phyloP scores from a whole-genome alignment of 1,284 basidiomycete genomes.

The Microbotryomycetes sp. region DNA sequence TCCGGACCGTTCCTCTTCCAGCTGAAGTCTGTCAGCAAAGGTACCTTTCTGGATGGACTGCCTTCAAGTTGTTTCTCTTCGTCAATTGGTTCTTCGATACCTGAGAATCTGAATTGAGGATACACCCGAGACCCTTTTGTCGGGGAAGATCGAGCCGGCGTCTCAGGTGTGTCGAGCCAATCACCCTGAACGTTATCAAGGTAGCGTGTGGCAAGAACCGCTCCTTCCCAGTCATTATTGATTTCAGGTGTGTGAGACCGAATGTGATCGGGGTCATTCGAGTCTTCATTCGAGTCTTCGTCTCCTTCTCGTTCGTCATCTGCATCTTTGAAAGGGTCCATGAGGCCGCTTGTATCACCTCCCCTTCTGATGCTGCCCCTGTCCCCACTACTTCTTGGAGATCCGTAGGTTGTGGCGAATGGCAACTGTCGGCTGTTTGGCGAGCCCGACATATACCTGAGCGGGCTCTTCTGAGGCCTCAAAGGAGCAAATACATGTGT shows the following conservation, averaged over 20 bases:
- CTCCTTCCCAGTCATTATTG: background rate
- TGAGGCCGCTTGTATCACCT: too few relatives aligned
- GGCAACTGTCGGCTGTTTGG: background rate
- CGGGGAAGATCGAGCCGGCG: background rate
- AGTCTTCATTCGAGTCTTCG: too few relatives aligned
- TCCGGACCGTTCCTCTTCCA: background rate
- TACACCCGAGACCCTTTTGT: background rate
- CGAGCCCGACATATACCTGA: background rate
- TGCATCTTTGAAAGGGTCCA: background rate
- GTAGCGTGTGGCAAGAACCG: background rate
- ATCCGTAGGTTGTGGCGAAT: background rate
- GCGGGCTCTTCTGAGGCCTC: background rate
- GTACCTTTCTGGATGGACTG: background rate
- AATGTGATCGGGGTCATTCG: background rate
- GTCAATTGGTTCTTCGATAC: background rate
- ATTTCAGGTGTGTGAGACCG: background rate
- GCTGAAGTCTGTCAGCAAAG: background rate
- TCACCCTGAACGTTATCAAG: background rate
- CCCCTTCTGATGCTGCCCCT: too few relatives aligned
- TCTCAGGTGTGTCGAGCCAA: background rate
- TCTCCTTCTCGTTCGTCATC: background rate
- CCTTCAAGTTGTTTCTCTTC: background rate
- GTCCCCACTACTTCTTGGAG: background rate
- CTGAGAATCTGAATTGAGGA: background rate
- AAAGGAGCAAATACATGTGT: background rate